Evolutionary conservation across 495 filamentous ascomycete genomes (phyloP).

Genomic region (Neurospora hispaniola): DNA sequence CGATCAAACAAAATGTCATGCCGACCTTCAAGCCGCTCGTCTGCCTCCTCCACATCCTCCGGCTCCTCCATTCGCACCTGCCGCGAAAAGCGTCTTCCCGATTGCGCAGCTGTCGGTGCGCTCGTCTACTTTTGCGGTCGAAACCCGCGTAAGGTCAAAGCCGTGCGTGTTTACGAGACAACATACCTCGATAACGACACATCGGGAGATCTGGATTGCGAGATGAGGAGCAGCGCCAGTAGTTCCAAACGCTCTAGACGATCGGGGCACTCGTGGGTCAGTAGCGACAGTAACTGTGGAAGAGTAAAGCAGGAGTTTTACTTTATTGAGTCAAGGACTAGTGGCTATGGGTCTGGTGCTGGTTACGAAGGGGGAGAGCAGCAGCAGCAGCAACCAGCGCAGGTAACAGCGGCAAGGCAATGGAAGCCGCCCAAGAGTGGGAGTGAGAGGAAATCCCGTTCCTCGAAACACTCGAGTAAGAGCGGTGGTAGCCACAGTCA

Average conservation of each 20-base stretch:
- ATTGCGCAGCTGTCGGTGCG: slow-evolving; percentile 12
- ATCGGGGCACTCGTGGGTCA: slow-evolving; percentile 5
- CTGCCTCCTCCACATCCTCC: slow-evolving; percentile 5
- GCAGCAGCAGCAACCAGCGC: neutral
- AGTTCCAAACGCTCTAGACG: neutral
- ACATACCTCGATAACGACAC: slow-evolving; percentile 2
- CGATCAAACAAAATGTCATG: neutral
- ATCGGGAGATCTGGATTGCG: slow-evolving; percentile 2
- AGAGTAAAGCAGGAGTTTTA: slow-evolving; percentile 7
- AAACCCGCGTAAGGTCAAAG: slow-evolving; percentile 15
- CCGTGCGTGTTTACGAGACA: slow-evolving; percentile 15
- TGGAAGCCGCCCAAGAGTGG: neutral
- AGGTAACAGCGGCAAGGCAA: neutral
- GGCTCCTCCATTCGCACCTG: slow-evolving; percentile 5
- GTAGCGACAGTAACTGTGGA: neutral
- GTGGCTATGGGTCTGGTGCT: slow-evolving; percentile 2
- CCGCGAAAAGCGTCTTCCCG: slow-evolving; percentile 8
- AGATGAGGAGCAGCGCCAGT: slow-evolving; percentile 8
- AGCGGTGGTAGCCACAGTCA: neutral
- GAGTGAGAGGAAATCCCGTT: slow-evolving; percentile 2
- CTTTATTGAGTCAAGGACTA: slow-evolving; percentile 6
- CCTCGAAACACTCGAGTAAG: neutral
- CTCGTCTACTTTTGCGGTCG: slow-evolving; percentile 17
- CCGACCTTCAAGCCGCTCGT: slow-evolving; percentile 1
- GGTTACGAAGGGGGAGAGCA: slow-evolving; percentile 3